Base-by-base conservation (phyloP, 257 asterid species). In the Euphrasia confusa region DNA sequence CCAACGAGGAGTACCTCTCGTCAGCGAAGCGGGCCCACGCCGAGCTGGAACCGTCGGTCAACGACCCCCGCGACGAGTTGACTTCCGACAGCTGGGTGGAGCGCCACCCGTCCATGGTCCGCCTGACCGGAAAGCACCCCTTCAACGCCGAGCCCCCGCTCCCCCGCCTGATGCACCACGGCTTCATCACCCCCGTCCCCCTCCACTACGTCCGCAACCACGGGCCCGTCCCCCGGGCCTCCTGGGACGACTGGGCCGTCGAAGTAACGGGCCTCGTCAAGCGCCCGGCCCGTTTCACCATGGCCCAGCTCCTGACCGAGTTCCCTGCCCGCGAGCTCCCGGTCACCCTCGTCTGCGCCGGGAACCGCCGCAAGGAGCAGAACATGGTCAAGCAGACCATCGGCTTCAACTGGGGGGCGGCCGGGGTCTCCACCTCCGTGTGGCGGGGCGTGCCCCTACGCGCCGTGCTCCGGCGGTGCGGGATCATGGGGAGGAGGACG, bases 121-220 rank as follows among this genome's bases (percentile, higher is more conserved):
- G 99, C 2, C 90, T 92, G 53, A 92, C 99, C 58, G 99, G 97
- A 0, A 92, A 92, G 50, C 99, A 92, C 78, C 99, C 99, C 9
- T 92, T 92, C 77, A 92, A 89, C 80, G 89, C 95, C 10, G 99
- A 92, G 85, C 79, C 97, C 1, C 95, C 96, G 1, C 73, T 92
- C 10, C 63, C 84, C 0, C 74, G 91, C 3, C 86, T 92, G 71
- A 89, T 89, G 95, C 90, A 83, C 78, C 89, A 89, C 68, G 99
- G 99, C 4, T 92, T 92, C 82, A 89, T 92, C 54, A 92, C 99
- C 0, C 99, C 99, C 5, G 99, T 83, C 0, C 94, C 99, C 0
- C 85, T 89, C 69, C 99, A 92, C 80, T 92, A 92, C 77, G 99
- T 92, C 15, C 93, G 99, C 7, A 92, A 92, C 83, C 99, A 92